These are phyloP conservation scores for Xylaria sp. DNA, from an alignment of 2,329 filamentous ascomycete species.

Conservation along the genomic window DNA sequence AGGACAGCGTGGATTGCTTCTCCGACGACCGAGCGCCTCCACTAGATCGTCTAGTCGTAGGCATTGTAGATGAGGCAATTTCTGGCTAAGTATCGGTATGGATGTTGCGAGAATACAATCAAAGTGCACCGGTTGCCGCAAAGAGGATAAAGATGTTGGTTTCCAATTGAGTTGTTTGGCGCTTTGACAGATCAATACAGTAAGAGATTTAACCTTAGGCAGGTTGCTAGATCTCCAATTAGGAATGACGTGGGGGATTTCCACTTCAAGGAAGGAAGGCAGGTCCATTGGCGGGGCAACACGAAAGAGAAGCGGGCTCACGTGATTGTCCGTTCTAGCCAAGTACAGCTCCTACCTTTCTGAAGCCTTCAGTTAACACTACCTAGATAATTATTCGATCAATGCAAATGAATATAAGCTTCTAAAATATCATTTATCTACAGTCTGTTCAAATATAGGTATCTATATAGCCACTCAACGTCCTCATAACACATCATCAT, in stretches of 20 bases:
- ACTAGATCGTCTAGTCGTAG: constrained; percentile 60
- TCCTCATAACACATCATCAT: neutral
- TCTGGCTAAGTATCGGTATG: neutral
- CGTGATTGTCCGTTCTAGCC: constrained; percentile 52
- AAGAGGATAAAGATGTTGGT: constrained; percentile 4
- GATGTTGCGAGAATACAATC: neutral
- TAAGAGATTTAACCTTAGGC: neutral
- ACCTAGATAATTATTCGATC: neutral
- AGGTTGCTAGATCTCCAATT: constrained; percentile 20
- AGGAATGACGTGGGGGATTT: constrained; percentile 47
- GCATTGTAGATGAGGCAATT: constrained; percentile 52
- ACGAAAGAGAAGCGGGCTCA: constrained; percentile 60
- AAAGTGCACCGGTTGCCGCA: neutral
- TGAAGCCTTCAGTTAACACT: neutral
- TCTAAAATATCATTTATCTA: neutral
- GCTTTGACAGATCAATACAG: neutral
- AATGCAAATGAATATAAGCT: neutral
- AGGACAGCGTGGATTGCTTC: constrained; percentile 67
- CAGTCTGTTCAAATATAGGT: neutral
- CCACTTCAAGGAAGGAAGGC: neutral
- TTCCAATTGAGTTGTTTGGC: constrained; percentile 1
- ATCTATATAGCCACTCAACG: neutral
- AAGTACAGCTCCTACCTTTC: neutral
- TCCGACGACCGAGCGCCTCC: constrained; percentile 51
- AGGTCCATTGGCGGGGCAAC: constrained; percentile 64